These are phyloP conservation scores for Candida arabinofermentans DNA, from an alignment of 805 yeast species.

Conservation along the genomic window DNA sequence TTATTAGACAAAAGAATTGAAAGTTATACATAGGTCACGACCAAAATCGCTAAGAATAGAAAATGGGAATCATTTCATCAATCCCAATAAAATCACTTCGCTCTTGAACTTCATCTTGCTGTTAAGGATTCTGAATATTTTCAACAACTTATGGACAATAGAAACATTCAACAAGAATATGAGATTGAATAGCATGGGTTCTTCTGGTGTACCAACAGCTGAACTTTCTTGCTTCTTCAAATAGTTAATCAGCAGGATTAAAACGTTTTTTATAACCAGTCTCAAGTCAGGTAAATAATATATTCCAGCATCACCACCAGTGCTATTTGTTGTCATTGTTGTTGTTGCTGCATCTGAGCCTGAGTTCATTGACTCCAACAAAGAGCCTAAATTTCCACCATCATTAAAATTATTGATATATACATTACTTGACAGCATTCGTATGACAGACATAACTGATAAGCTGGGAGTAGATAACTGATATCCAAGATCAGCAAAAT, in stretches of 20 bases:
- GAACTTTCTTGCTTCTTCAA: slow-evolving; percentile 13
- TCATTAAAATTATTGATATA: slow-evolving; percentile 23
- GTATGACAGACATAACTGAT: slow-evolving; percentile 5
- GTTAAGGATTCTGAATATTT: slow-evolving; percentile 23
- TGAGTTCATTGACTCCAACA: slow-evolving; percentile 1
- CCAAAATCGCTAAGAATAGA: too few relatives aligned
- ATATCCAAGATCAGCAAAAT: slow-evolving; percentile 26
- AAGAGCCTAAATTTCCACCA: background rate
- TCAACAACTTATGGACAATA: slow-evolving; percentile 27
- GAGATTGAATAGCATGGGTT: slow-evolving; percentile 16
- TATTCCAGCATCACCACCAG: background rate
- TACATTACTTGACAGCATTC: slow-evolving; percentile 23
- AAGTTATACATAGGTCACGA: too few relatives aligned
- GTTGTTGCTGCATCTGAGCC: slow-evolving; percentile 5
- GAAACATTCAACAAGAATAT: slow-evolving; percentile 26
- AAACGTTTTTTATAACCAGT: slow-evolving; percentile 26
- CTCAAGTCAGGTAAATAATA: slow-evolving; percentile 27
- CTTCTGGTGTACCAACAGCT: slow-evolving; percentile 4
- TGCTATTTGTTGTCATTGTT: too few relatives aligned
- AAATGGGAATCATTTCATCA: slow-evolving; percentile 14
- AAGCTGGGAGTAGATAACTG: slow-evolving; percentile 14
- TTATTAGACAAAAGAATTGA: background rate
- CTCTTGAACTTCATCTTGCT: slow-evolving; percentile 13
- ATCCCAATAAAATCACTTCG: slow-evolving; percentile 10
- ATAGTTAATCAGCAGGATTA: slow-evolving; percentile 23